Conservation (phyloP, 1,139 yeast species). For the Hemisphaericaspora subhashii region DNA sequence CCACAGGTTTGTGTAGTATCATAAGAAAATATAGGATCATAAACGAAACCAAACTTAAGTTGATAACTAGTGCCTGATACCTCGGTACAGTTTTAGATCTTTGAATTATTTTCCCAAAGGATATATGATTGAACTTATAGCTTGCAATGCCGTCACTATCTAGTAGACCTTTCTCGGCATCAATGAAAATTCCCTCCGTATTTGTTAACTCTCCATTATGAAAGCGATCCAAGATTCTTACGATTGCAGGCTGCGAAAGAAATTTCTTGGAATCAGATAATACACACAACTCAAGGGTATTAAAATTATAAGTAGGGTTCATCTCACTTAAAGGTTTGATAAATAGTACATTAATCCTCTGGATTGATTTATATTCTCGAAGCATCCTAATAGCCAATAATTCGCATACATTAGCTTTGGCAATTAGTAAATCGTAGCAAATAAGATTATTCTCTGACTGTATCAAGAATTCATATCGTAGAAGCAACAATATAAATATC, state of each 20-base stretch:
- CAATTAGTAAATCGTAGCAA: constrained; percentile 46
- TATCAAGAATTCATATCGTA: constrained; percentile 46
- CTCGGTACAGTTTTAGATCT: constrained; percentile 42
- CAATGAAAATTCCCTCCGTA: constrained; percentile 26
- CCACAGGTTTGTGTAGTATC: constrained; percentile 30
- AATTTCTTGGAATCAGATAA: constrained; percentile 55
- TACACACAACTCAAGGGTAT: constrained; percentile 56
- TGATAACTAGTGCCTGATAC: constrained; percentile 44
- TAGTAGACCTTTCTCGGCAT: constrained; percentile 28
- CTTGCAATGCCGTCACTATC: constrained; percentile 33
- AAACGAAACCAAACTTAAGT: constrained; percentile 34
- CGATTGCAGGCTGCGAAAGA: constrained; percentile 56
- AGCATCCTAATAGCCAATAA: constrained; percentile 53
- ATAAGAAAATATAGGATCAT: constrained; percentile 34
- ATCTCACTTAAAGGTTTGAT: constrained; percentile 39
- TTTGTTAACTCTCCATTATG: constrained; percentile 52
- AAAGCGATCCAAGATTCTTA: constrained; percentile 49
- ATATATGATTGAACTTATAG: constrained; percentile 32
- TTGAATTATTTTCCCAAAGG: constrained; percentile 29
- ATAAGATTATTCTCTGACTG: constrained; percentile 52
- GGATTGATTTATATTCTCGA: constrained; percentile 48
- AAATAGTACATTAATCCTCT: constrained; percentile 44
- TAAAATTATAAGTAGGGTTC: constrained; percentile 24
- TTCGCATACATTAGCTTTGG: constrained; percentile 59
- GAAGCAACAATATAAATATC: constrained; percentile 34